Base-by-base conservation (phyloP, 768 basidiomycete genomes). In the Holtermannia corniformis region DNA sequence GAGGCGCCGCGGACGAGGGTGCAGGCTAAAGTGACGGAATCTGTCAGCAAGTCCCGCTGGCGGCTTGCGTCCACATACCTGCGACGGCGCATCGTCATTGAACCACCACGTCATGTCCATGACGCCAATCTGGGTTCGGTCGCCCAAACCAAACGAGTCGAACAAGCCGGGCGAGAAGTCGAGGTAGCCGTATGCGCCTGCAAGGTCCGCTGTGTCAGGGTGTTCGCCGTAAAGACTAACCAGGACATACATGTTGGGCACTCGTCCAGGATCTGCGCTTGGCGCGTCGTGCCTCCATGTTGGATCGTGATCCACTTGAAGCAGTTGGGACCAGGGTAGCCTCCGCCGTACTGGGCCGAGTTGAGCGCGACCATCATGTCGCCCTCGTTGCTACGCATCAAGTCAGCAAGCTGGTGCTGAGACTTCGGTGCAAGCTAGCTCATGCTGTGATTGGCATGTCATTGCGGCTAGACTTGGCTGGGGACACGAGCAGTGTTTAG, bases 81-180 rank as follows among this genome's bases (percentile, higher is more conserved):
- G 32, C 32, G 32, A 37, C 44, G 51, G 54, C 19, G 43, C 21
- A 47, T 63, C 79, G 50, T 73, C 76, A 52, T 71, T 72, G 73
- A 75, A 82, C 56, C 66, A 76, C 86, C 86, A 88, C 5, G 68
- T 60, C 45, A 81, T 83, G 55, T 77, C 77, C 47, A 88, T 51
- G 5, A 84, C 78, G 44, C 84, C 84, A 16, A 37, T 37, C 16
- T 37, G 32, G 32, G 7, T 7, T 7, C 32, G 32, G 32, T 16
- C 13, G 54, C 58, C 55, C 49, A 60, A 56, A 16, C 65, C 80
- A 62, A 88, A 85, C 75, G 73, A 79, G 24, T 72, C 52, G 72
- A 89, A 88, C 46, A 88, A 76, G 49, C 82, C 81, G 13, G 71
- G 62, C 23, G 82, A 81, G 51, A 87, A 75, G 73, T 89, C 87